Evolutionary conservation across 2,329 filamentous ascomycete genomes (phyloP), one percentile per base, ranked within the genome.

Genomic region (Penicillium sp.): DNA sequence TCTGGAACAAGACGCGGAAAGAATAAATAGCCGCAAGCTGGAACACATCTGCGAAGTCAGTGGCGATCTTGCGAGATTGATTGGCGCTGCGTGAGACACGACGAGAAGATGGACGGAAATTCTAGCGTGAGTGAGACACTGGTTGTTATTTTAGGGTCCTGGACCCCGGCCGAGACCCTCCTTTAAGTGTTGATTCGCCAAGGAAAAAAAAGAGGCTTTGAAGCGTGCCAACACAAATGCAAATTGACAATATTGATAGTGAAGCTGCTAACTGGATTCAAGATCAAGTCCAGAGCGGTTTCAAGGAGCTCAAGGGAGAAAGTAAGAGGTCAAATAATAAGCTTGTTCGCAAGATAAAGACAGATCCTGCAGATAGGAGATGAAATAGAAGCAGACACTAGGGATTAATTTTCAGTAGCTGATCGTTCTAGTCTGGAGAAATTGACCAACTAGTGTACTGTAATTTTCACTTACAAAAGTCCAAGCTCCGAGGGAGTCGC

Each of bases 121-220:
- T 35, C 8, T 31, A 49, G 50, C 35, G 51, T 47, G 58, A 45
- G 67, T 70, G 64, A 70, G 68, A 70, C 67, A 69, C 53, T 41
- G 46, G 65, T 58, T 65, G 64, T 67, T 66, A 66, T 67, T 68
- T 67, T 70, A 70, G 63, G 62, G 60, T 62, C 52, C 44, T n/a
- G n/a, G 17, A 23, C 47, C 55, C 56, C 46, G n/a, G 15, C 48
- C 48, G 26, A 38, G 31, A 26, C 26, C 35, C 5, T 35, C 19
- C 17, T 23, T 26, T 23, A 51, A 21, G 26, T 59, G 23, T 13
- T 61, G 48, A 70, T 69, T 67, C 61, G 65, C 26, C 7, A 30
- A 53, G 45, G 49, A 38, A 56, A 45, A 45, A n/a, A 15, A 30
- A 31, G 35, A 53, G 31, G 50, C 21, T 53, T 31, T 44, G 21